These are phyloP conservation scores for Metschnikowia colocasiae DNA, from an alignment of 805 yeast genomes.

Conservation along the genomic window DNA sequence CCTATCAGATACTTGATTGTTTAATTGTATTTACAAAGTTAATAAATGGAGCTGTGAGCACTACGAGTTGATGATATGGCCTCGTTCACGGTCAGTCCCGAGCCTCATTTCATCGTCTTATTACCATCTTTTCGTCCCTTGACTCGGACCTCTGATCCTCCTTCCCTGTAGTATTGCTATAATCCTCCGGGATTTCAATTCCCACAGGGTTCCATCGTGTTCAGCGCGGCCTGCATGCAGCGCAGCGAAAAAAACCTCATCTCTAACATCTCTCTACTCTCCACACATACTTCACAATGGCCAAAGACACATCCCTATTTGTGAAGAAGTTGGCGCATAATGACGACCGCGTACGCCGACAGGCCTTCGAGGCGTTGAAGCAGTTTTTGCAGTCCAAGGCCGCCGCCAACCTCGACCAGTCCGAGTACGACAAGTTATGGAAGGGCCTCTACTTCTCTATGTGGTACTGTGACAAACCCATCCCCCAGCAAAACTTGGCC, in stretches of 20 bases:
- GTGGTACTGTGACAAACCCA: conserved; percentile 96
- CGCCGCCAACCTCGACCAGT: conserved; percentile 38
- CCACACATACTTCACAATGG: conserved; percentile 11
- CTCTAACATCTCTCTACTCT: conserved; percentile 1
- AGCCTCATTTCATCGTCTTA: too few relatives aligned
- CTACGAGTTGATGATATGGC: too few relatives aligned
- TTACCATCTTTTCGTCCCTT: too few relatives aligned
- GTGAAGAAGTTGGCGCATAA: conserved; percentile 84
- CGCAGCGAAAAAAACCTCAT: conserved; percentile 5
- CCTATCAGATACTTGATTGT: conserved; percentile 96
- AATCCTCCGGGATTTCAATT: too few relatives aligned
- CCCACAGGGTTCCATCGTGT: too few relatives aligned
- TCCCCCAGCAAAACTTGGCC: conserved; percentile 86
- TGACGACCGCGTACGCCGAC: conserved; percentile 68
- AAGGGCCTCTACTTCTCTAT: conserved; percentile 91
- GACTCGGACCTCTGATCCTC: too few relatives aligned
- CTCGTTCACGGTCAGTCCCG: too few relatives aligned
- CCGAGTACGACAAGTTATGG: conserved; percentile 84
- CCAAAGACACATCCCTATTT: conserved; percentile 44
- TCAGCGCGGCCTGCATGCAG: not conserved
- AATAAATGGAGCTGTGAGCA: not conserved
- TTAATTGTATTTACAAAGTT: conserved; percentile 31
- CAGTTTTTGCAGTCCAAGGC: conserved; percentile 47
- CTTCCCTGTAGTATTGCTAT: too few relatives aligned
- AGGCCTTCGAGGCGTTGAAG: conserved; percentile 63